Evolutionary conservation across 805 yeast genomes (phyloP).

Genomic region (Lachancea quebecensis): DNA sequence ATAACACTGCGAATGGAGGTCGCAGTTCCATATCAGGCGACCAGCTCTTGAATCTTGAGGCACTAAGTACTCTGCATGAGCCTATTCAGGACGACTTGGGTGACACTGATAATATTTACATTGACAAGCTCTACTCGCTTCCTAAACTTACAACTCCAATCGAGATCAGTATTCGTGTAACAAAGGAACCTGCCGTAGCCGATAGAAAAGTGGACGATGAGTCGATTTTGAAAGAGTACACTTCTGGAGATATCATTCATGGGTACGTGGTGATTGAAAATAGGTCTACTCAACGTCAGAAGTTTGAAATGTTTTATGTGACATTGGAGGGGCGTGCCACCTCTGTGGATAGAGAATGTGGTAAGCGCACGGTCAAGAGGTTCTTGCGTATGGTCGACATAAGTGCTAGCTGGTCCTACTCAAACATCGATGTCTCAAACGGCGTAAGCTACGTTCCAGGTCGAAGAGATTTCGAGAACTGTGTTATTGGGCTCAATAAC

Average conservation of each 20-base stretch:
- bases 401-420: slow-evolving; percentile 48
- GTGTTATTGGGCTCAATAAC: slow-evolving; percentile 43
- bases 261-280: slow-evolving; percentile 52
- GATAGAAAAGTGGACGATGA: slow-evolving; percentile 39
- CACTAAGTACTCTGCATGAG: slow-evolving; percentile 8
- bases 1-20: neutral
- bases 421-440: slow-evolving; percentile 45
- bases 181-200: slow-evolving; percentile 45
- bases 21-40: slow-evolving; percentile 1
- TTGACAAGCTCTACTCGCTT: slow-evolving; percentile 46
- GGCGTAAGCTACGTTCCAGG: slow-evolving; percentile 43
- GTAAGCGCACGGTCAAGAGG: slow-evolving; percentile 38
- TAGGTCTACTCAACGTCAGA: slow-evolving; percentile 39
- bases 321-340: slow-evolving; percentile 40
- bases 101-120: slow-evolving; percentile 39
- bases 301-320: slow-evolving; percentile 56
- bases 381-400: slow-evolving; percentile 55
- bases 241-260: slow-evolving; percentile 59
- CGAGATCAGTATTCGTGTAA: slow-evolving; percentile 43
- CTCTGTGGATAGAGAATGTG: slow-evolving; percentile 27
- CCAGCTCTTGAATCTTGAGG: slow-evolving; percentile 3
- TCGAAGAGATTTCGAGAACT: slow-evolving; percentile 42
- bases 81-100: slow-evolving; percentile 30
- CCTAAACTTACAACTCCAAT: slow-evolving; percentile 41
- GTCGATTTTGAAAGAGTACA: slow-evolving; percentile 45